These are phyloP conservation scores for Glycine soja DNA, from an alignment of 306 rosid species.

Conservation along the genomic window DNA sequence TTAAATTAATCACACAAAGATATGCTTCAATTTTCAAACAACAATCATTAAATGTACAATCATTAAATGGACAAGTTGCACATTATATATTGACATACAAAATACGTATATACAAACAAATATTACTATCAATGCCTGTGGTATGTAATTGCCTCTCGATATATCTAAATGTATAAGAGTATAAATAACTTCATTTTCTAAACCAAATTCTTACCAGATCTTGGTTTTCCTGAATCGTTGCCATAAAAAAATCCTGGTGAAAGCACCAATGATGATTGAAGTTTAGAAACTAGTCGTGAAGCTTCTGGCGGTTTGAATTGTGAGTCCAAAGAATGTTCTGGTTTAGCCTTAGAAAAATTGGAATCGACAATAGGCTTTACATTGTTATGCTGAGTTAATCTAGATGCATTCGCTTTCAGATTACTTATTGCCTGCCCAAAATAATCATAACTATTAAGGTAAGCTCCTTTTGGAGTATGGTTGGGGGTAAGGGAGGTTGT, in stretches of 20 bases:
- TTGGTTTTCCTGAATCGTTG: conserved; percentile 51
- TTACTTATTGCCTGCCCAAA: conserved; percentile 72
- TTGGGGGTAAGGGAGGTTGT: not conserved
- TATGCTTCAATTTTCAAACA: no score
- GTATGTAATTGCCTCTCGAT: not conserved
- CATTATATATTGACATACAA: not conserved
- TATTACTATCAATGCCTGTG: not conserved
- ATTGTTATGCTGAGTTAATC: conserved; percentile 54
- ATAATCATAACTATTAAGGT: conserved; percentile 29
- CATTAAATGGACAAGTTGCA: not conserved
- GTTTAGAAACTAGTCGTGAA: conserved; percentile 53
- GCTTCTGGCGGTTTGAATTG: conserved; percentile 45
- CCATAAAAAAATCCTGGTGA: conserved; percentile 87
- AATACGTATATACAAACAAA: not conserved
- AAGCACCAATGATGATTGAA: conserved; percentile 72
- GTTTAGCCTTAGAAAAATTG: conserved; percentile 51
- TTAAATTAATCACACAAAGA: no score
- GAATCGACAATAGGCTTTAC: conserved; percentile 53
- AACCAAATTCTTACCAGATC: conserved; percentile 56
- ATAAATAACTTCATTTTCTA: conserved; percentile 18
- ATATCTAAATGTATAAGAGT: conserved; percentile 29
- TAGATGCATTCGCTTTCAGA: conserved; percentile 84
- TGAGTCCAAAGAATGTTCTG: conserved; percentile 53
- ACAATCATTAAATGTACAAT: no score
- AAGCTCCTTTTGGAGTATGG: conserved; percentile 3